Conservation (phyloP, 2,329 filamentous ascomycete genomes). For the Aciculosporium take region DNA sequence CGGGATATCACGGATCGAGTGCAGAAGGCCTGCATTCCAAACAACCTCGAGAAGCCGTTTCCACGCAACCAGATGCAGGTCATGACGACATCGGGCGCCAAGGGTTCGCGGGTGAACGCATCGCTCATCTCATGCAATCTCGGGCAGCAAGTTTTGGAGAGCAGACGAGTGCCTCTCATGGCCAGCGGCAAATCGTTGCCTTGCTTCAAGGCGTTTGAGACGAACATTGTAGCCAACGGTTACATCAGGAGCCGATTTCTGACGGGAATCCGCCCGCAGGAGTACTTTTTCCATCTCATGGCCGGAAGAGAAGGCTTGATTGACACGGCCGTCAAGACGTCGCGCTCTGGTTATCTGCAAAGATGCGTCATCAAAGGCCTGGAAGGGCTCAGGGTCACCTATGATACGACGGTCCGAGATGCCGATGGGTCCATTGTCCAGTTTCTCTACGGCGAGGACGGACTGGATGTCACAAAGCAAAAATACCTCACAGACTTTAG, state of each 20-base stretch:
- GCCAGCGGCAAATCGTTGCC: constrained; percentile 93
- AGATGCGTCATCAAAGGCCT: constrained; percentile 97
- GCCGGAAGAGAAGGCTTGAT: constrained; percentile 95
- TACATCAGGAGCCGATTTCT: constrained; percentile 95
- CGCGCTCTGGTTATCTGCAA: constrained; percentile 89
- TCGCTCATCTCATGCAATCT: constrained; percentile 97
- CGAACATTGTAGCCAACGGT: constrained; percentile 74
- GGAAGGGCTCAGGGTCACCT: constrained; percentile 84
- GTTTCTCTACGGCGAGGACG: constrained; percentile 94
- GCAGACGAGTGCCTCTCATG: constrained; percentile 89
- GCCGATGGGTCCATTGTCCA: constrained; percentile 87
- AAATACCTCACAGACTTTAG: constrained; percentile 82
- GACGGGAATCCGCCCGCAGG: constrained; percentile 90
- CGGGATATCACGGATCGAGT: constrained; percentile 61
- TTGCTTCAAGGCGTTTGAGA: constrained; percentile 87
- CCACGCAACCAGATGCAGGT: constrained; percentile 97
- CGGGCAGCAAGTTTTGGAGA: constrained; percentile 91
- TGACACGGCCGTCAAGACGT: constrained; percentile 97
- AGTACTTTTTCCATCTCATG: constrained; percentile 99
- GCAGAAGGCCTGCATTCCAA: constrained; percentile 65
- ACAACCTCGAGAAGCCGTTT: constrained; percentile 77
- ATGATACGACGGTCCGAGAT: constrained; percentile 88
- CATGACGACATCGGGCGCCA: constrained; percentile 95
- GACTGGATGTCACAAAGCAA: constrained; percentile 85
- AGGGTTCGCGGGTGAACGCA: constrained; percentile 84